Base-by-base conservation (phyloP, 2,329 filamentous ascomycete species). In the Diaporthe ilicicola region DNA sequence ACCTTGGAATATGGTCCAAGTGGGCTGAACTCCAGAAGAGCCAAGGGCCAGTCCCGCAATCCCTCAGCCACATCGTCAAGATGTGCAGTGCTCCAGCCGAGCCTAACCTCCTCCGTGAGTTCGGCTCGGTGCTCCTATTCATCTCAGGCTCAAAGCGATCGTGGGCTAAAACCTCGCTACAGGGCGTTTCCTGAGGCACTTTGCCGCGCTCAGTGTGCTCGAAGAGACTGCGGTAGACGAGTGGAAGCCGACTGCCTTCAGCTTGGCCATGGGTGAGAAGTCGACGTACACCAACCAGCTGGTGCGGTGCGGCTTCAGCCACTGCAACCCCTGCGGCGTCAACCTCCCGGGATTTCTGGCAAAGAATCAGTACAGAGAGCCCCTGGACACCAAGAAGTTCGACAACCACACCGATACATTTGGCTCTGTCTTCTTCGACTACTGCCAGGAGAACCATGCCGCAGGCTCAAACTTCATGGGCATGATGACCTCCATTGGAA, bases 401-500 rank as follows among this genome's bases (percentile, higher is more conserved):
- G 62, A 67, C 50, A 79, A 77, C 74, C 74, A 77, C 51, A 67
- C 73, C 39, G 74, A 76, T 29, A 69, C 62, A 37, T 68, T 74
- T 62, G 74, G 75, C n/a, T 72, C 76, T 17, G 78, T 78, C 32
- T 79, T 81, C 75, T 82, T 82, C 42, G 78, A 72, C 3, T 77
- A 79, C 3, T 72, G 80, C 13, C 76, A 77, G 53, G 74, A 76
- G 22, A 79, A 76, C n/a, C 74, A 78, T 1, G 71, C 74, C 0
- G 77, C 75, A 15, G 77, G 78, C 10, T 76, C 76, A 44, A 76
- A 76, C 19, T 82, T 82, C 66, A 79, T 76, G 9, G 78, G 77
- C 2, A 78, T 79, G 68, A 82, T 83, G 81, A 76, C 77, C 17
- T 79, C 79, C 0, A 77, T 78, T 56, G 79, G 78, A 6, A 69